Conservation (phyloP, 768 basidiomycete genomes). For the Pulveroboletus sp. region DNA sequence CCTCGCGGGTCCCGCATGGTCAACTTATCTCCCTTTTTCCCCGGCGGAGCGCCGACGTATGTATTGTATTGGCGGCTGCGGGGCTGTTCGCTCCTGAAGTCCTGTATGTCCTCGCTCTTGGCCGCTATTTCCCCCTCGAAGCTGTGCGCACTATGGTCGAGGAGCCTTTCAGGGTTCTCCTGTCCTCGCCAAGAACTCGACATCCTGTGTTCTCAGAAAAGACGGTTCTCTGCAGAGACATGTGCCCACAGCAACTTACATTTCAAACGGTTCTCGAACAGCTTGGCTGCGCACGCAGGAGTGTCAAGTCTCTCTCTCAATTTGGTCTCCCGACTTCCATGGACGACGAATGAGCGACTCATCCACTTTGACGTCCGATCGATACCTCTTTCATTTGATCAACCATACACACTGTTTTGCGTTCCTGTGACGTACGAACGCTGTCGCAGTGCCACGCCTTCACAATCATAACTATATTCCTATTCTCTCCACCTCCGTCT, state of each 20-base stretch:
- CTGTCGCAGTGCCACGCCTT: background rate
- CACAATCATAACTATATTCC: background rate
- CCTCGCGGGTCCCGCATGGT: conserved; percentile 32
- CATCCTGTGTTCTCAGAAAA: background rate
- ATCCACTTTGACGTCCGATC: conserved; percentile 24
- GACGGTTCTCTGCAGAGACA: background rate
- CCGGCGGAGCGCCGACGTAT: conserved; percentile 19
- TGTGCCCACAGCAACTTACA: background rate
- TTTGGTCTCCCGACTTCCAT: background rate
- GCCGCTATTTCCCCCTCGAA: conserved; percentile 6
- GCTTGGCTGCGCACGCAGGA: background rate
- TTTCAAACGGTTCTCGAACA: background rate
- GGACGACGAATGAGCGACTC: too few species aligned
- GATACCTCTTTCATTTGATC: conserved; percentile 1
- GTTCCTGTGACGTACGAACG: conserved; percentile 31
- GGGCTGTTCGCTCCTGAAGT: conserved; percentile 18
- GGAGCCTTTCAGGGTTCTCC: background rate
- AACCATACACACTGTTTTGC: background rate
- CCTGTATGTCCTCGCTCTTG: conserved; percentile 1
- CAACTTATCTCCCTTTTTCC: conserved; percentile 11
- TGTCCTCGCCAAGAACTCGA: background rate
- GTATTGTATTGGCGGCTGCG: conserved; percentile 2
- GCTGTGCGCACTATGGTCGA: conserved; percentile 12
- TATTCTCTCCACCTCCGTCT: conserved; percentile 26
- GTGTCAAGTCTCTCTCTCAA: background rate